Percentiles rank a stretch among this genome's conserved stretches.
phyloP scores from a whole-genome alignment of 2,329 filamentous ascomycete species.

The Grosmannia clavigera region DNA sequence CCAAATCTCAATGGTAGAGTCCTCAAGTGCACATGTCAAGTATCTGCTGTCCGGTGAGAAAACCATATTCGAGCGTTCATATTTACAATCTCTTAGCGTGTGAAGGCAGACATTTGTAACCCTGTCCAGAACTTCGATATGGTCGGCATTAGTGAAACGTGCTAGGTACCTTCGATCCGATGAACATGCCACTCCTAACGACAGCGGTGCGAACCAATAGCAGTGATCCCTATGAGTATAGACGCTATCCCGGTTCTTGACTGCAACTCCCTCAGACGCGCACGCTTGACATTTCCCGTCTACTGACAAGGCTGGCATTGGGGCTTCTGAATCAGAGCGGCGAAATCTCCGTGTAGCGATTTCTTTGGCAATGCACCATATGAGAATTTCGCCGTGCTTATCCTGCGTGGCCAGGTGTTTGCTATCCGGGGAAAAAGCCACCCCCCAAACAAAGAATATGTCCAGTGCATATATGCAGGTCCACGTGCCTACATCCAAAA shows the following conservation, averaged over 20 bases:
- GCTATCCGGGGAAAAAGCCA: neutral
- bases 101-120: neutral
- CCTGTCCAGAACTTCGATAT: neutral
- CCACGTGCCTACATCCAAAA: neutral
- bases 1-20: neutral
- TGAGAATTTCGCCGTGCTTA: neutral
- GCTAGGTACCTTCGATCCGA: neutral
- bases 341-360: neutral
- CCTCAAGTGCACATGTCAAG: neutral
- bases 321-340: neutral
- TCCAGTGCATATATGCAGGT: neutral
- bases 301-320: neutral
- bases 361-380: neutral
- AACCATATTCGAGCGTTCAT: neutral
- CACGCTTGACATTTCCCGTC: neutral
- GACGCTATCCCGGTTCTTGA: neutral
- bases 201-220: no score
- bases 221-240: no score
- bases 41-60: neutral
- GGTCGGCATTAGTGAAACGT: neutral
- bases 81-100: neutral
- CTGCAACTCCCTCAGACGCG: no score
- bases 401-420: neutral
- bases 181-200: neutral
- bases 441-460: neutral